phyloP scores from a whole-genome alignment of 345 rosid genomes.

The Brassica napus region Da-Ae NC_063442.1:32372001-32372500 shows the following conservation, averaged over 20 bases:
- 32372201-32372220: neutral
- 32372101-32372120: conserved; percentile 29
- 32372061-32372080: conserved; percentile 23
- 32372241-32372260: conserved; percentile 6
- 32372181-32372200: conserved; percentile 4
- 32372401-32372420: conserved; percentile 71
- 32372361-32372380: conserved; percentile 89
- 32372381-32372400: conserved; percentile 77
- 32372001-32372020: conserved; percentile 33
- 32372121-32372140: conserved; percentile 30
- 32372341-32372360: conserved; percentile 81
- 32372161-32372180: conserved; percentile 14
- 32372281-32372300: conserved; percentile 6
- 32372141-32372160: conserved; percentile 4
- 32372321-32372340: conserved; percentile 46
- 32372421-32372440: conserved; percentile 82
- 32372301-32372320: conserved; percentile 21
- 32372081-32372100: conserved; percentile 29
- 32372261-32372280: conserved; percentile 10
- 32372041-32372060: conserved; percentile 24
- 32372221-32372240: neutral
- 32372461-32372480: conserved; percentile 81
- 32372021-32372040: neutral
- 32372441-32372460: conserved; percentile 78
- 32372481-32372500: conserved; percentile 16